Evolutionary conservation across 805 yeast genomes (phyloP).

Genomic region (Wickerhamomyces hampshirensis): DNA sequence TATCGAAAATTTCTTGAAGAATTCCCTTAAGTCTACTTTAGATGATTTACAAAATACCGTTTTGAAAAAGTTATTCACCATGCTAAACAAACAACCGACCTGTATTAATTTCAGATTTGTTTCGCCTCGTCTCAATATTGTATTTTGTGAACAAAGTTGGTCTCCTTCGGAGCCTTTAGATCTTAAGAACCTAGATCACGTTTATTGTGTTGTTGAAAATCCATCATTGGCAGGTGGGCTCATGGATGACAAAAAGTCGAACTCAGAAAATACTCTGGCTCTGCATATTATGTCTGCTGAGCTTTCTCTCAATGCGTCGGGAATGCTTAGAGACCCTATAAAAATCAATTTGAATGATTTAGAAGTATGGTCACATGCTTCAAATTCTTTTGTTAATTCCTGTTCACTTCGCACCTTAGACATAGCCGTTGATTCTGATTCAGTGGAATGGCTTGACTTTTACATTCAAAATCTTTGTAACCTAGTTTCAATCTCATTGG

Average conservation of each 20-base stretch:
- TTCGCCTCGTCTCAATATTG: conserved; percentile 39
- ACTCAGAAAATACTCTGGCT: conserved; percentile 10
- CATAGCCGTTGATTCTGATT: conserved; percentile 27
- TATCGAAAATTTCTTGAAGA: conserved; percentile 29
- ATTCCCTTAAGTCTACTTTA: conserved; percentile 44
- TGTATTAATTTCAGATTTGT: conserved; percentile 43
- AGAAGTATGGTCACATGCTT: conserved; percentile 29
- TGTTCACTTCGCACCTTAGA: conserved; percentile 27
- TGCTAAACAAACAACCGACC: conserved; percentile 29
- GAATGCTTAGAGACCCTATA: conserved; percentile 1
- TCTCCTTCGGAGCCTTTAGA: conserved; percentile 5
- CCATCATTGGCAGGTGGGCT: conserved; percentile 23
- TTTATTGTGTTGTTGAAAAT: conserved; percentile 7
- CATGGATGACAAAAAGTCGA: conserved; percentile 14
- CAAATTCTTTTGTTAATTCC: conserved; percentile 17
- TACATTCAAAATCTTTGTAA: conserved; percentile 16
- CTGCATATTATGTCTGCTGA: conserved; percentile 13
- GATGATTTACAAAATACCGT: conserved; percentile 64
- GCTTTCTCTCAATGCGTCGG: conserved; percentile 2
- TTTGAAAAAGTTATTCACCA: conserved; percentile 37
- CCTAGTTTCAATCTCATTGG: conserved; percentile 9
- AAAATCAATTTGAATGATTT: conserved; percentile 13
- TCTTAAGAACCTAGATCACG: conserved; percentile 14
- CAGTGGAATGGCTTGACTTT: conserved; percentile 30
- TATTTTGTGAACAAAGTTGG: conserved; percentile 32